These are phyloP conservation scores for Penicillium sp. DNA, from an alignment of 2,329 filamentous ascomycete genomes.

Conservation along the genomic window DNA sequence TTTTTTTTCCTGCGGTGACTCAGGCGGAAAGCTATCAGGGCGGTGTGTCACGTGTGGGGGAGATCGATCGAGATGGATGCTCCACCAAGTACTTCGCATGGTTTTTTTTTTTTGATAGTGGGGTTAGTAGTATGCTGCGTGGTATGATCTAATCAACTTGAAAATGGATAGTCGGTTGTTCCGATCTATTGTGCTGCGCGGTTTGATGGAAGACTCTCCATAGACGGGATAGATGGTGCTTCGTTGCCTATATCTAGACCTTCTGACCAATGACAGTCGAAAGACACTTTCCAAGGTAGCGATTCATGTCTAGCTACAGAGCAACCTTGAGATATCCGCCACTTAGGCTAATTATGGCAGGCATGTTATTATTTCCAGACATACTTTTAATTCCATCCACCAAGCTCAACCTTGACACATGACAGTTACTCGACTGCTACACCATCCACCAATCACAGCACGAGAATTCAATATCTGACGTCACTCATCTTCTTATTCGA, in stretches of 20 bases:
- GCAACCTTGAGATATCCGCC: too few relatives aligned
- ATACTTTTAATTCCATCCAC: background rate
- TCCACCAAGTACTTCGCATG: background rate
- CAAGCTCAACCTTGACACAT: background rate
- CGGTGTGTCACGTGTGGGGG: slow-evolving; percentile 32
- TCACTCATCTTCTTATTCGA: slow-evolving; percentile 8
- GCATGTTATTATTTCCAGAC: background rate
- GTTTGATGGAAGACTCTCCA: too few relatives aligned
- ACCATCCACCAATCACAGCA: background rate
- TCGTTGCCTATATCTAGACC: too few relatives aligned
- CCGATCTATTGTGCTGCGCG: too few relatives aligned
- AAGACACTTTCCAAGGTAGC: too few relatives aligned
- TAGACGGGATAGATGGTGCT: too few relatives aligned
- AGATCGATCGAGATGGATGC: background rate
- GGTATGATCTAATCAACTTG: background rate
- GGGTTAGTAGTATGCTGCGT: background rate
- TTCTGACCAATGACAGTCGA: too few relatives aligned
- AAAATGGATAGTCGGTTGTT: too few relatives aligned
- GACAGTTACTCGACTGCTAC: too few relatives aligned
- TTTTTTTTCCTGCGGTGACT: slow-evolving; percentile 32
- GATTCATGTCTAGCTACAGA: too few relatives aligned
- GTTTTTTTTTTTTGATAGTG: background rate
- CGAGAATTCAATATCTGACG: slow-evolving; percentile 12
- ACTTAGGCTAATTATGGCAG: too few relatives aligned
- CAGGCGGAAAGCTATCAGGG: slow-evolving; percentile 37